Evolutionary conservation across 495 filamentous ascomycete genomes (phyloP), one percentile per base, ranked within the genome.

Genomic region (Talaromyces ruber): DNA sequence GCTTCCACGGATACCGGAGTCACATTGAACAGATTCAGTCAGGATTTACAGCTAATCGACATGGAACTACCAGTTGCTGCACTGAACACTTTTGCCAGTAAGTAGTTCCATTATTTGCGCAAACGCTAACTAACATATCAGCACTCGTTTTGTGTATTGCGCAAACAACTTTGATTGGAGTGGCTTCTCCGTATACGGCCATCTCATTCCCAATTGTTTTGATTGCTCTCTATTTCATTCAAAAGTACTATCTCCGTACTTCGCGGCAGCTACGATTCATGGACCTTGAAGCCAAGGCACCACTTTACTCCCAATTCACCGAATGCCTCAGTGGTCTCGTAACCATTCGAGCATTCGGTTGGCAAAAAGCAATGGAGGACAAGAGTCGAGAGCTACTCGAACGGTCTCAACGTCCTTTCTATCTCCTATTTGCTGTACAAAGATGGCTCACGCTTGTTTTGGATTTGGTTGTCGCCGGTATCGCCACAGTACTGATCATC

Each of bases 261-360:
- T 87, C 85, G 2, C 78, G 81, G 5, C 85, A 87, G 63, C 59
- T 88, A 3, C 78, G 84, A 21, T 64, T 86, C 0, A 67, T 88
- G 2, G 84, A 86, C 59, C 77, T 84, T 6, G 80, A 86, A 63
- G 68, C 75, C 8, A 82, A 82, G 63, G 71, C 74, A 6, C 88
- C 88, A 0, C 81, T 93, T 0, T 92, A 89, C 66, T 86, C 90
- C 56, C 83, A 86, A 50, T 91, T 93, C 64, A 77, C 82, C 0
- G 85, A 86, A 11, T 79, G 82, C 0, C 74, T 91, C 4, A 78
- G 79, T 0, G 90, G 90, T 14, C 79, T 90, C 0, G 70, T 82
- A 28, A 91, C 85, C 12, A 89, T 94, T 61, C 84, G 89, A 11
- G 84, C 86, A 1, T 92, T 87, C 67, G 82, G 81, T 56, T 89